These are phyloP conservation scores for Saccharomycopsis hybrid DNA, from an alignment of 1,139 yeast genomes.

Conservation along the genomic window DNA sequence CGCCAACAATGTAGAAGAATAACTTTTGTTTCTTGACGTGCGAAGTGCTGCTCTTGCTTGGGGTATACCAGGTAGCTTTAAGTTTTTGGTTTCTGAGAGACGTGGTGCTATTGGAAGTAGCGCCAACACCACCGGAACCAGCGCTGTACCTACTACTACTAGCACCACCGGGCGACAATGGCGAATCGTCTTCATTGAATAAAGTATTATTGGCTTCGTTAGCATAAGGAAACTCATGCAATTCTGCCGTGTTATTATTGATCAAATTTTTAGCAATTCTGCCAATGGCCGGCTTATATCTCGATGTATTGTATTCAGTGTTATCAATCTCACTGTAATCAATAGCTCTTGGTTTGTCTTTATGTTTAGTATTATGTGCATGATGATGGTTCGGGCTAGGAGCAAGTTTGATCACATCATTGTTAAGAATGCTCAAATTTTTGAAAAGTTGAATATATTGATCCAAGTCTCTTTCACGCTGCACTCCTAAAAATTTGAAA, in stretches of 20 bases:
- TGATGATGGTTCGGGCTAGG: slow-evolving; percentile 11
- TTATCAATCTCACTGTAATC: slow-evolving; percentile 63
- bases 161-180: no score
- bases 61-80: slow-evolving; percentile 60
- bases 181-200: slow-evolving; percentile 35
- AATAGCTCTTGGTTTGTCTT: slow-evolving; percentile 34
- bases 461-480: slow-evolving; percentile 48
- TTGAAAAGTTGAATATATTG: slow-evolving; percentile 48
- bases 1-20: slow-evolving; percentile 83
- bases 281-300: slow-evolving; percentile 70
- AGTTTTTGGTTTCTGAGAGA: slow-evolving; percentile 69
- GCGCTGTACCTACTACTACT: not conserved
- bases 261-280: slow-evolving; percentile 42
- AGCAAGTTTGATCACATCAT: slow-evolving; percentile 47
- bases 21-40: slow-evolving; percentile 48
- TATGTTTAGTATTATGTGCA: slow-evolving; percentile 8
- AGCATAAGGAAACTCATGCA: slow-evolving; percentile 64
- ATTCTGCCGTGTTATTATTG: slow-evolving; percentile 28
- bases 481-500: slow-evolving; percentile 55
- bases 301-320: slow-evolving; percentile 65
- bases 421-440: slow-evolving; percentile 63
- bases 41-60: slow-evolving; percentile 36
- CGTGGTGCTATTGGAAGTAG: slow-evolving; percentile 25
- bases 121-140: not conserved
- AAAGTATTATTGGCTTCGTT: slow-evolving; percentile 60